phyloP scores from a whole-genome alignment of 352 stramenopile genomes.

The Phytophthora cajani region DNA sequence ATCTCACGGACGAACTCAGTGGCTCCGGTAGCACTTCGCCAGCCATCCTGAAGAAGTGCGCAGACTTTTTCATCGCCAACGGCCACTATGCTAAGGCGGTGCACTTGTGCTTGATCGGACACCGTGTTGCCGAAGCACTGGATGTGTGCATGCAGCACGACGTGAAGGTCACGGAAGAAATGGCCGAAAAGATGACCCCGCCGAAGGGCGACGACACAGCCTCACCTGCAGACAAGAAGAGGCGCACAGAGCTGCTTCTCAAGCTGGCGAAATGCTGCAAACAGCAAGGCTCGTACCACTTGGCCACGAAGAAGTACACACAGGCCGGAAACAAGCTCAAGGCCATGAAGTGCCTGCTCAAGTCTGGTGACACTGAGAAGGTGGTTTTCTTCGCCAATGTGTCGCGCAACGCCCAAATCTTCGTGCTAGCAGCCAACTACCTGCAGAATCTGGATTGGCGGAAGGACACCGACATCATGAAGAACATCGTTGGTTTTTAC shows the following conservation, averaged over 20 bases:
- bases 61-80: conserved; percentile 94
- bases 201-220: conserved; percentile 73
- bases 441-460: conserved; percentile 95
- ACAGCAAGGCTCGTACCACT: conserved; percentile 91
- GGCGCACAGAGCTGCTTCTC: conserved; percentile 84
- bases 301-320: conserved; percentile 97
- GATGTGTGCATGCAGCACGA: conserved; percentile 91
- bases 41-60: conserved; percentile 90
- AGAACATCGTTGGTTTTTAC: conserved; percentile 95
- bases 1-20: conserved; percentile 86
- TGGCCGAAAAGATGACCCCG: conserved; percentile 93
- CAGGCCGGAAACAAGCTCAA: conserved; percentile 92
- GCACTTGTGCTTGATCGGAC: conserved; percentile 83
- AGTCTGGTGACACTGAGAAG: conserved; percentile 95
- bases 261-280: conserved; percentile 94
- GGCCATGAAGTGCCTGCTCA: conserved; percentile 96
- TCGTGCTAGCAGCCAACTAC: conserved; percentile 95
- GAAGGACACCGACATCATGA: conserved; percentile 90
- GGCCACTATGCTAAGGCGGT: conserved; percentile 93
- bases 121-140: conserved; percentile 79
- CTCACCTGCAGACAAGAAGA: conserved; percentile 56
- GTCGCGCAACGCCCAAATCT: conserved; percentile 93
- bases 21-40: conserved; percentile 64
- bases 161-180: conserved; percentile 91
- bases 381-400: conserved; percentile 96